phyloP scores from a whole-genome alignment of 352 stramenopile genomes.

The Phytopythium cucurbitacearum region DNA sequence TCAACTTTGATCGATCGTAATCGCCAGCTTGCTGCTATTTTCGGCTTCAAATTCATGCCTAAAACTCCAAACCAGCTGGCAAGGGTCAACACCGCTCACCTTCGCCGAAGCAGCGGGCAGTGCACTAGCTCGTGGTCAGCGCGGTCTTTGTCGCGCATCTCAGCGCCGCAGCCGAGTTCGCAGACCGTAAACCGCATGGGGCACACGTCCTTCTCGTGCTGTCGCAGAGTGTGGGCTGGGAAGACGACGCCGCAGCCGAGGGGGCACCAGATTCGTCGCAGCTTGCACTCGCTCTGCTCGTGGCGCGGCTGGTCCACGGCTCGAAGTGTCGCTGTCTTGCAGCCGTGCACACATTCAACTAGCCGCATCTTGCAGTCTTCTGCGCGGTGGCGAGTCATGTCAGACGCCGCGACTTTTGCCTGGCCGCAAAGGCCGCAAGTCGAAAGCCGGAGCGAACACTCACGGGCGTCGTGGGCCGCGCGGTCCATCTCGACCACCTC shows the following conservation, averaged over 20 bases:
- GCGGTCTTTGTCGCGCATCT: constrained; percentile 56
- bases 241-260: constrained; percentile 56
- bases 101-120: constrained; percentile 10
- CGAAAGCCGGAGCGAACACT: constrained; percentile 41
- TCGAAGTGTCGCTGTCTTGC: constrained; percentile 42
- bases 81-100: no score
- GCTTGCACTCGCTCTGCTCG: constrained; percentile 55
- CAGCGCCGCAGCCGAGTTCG: constrained; percentile 43
- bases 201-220: constrained; percentile 47
- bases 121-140: constrained; percentile 45
- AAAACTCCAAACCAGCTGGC: neutral
- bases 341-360: constrained; percentile 45
- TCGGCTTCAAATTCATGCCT: neutral
- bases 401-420: constrained; percentile 20
- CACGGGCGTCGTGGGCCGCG: constrained; percentile 17
- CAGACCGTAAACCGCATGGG: constrained; percentile 60
- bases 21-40: no score
- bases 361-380: constrained; percentile 56
- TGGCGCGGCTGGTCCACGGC: constrained; percentile 54
- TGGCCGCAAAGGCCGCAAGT: constrained; percentile 53
- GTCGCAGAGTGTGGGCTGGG: constrained; percentile 37
- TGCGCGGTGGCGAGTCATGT: constrained; percentile 36
- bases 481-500: constrained; percentile 34
- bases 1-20: no score
- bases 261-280: constrained; percentile 60